Base-by-base conservation (phyloP, 2,329 filamentous ascomycete species). In the Aspergillus sclerotialis region DNA sequence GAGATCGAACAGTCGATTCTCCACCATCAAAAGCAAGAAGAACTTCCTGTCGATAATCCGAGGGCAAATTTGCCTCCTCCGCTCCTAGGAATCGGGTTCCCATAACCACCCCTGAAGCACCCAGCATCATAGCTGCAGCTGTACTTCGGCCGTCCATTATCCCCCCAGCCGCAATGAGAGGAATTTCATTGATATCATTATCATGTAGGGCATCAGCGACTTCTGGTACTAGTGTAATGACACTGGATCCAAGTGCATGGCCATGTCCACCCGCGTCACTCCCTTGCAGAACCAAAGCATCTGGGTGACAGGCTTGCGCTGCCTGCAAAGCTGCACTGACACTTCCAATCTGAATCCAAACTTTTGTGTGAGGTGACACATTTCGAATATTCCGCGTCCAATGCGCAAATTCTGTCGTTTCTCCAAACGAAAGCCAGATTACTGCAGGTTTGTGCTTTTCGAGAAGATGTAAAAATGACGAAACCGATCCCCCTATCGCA, bases 61-160 rank as follows among this genome's bases (percentile, higher is more conserved):
- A 54, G 2, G 68, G 49, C 16, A 78, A 64, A 18, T 56, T 60
- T 2, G 69, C 66, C 48, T 77, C 72, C 0, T 49, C 44, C 3
- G 60, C 52, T 1, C 76, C 76, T 1, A 84, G 66, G 37, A 82
- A 78, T 6, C 78, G 67, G 1, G 80, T 84, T 0, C 81, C 81
- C 64, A 84, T 67, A 0, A 68, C 74, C 0, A 70, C 66, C 0
- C 75, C 80, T 0, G 60, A 53, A 1, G 74, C 72, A 0, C 75
- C 74, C 1, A 77, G 59, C 1, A 62, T 54, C 9, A 76, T 51
- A 2, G 69, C 67, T 0, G 73, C 72, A 5, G 68, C 68, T 0
- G 67, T 57, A 0, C 72, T 72, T 13, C 72, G 56, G 0, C 71
- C 72, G 37, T 77, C 72, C 0, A 62, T 58, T 16, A 77, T 68